phyloP scores from a whole-genome alignment of 306 rosid species.

The Cajanus cajan region DNA sequence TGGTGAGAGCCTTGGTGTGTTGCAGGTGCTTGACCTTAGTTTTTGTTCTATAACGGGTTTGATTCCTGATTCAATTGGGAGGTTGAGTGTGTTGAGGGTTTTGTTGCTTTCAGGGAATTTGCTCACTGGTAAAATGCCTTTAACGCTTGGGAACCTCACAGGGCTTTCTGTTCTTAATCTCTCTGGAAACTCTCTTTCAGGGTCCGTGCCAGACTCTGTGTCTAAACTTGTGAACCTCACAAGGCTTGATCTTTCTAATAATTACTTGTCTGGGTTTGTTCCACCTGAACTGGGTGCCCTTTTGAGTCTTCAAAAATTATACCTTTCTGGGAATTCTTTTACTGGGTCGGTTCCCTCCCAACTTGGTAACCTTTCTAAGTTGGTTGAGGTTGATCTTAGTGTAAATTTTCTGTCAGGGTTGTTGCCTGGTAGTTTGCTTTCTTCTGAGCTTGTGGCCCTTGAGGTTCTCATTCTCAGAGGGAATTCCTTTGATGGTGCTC shows the following conservation, averaged over 20 bases:
- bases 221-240: constrained; percentile 57
- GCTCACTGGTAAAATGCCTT: constrained; percentile 67
- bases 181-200: constrained; percentile 66
- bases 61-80: constrained; percentile 65
- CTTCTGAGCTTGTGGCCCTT: constrained; percentile 38
- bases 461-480: constrained; percentile 42
- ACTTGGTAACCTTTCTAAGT: constrained; percentile 52
- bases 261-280: constrained; percentile 66
- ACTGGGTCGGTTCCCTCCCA: constrained; percentile 48
- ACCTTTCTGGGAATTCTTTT: constrained; percentile 63
- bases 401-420: constrained; percentile 62
- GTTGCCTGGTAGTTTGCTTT: constrained; percentile 48
- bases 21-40: constrained; percentile 67
- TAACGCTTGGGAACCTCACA: constrained; percentile 50
- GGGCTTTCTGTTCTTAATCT: constrained; percentile 62
- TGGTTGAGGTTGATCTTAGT: constrained; percentile 66
- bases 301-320: constrained; percentile 41
- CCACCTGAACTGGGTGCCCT: constrained; percentile 58
- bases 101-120: constrained; percentile 61
- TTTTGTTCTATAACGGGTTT: constrained; percentile 59
- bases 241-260: constrained; percentile 62
- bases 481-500: constrained; percentile 53
- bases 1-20: constrained; percentile 53
- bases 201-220: constrained; percentile 52
- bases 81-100: constrained; percentile 42